Evolutionary conservation across 306 rosid genomes (phyloP).

Genomic region (Cyamopsis tetragonoloba): DNA sequence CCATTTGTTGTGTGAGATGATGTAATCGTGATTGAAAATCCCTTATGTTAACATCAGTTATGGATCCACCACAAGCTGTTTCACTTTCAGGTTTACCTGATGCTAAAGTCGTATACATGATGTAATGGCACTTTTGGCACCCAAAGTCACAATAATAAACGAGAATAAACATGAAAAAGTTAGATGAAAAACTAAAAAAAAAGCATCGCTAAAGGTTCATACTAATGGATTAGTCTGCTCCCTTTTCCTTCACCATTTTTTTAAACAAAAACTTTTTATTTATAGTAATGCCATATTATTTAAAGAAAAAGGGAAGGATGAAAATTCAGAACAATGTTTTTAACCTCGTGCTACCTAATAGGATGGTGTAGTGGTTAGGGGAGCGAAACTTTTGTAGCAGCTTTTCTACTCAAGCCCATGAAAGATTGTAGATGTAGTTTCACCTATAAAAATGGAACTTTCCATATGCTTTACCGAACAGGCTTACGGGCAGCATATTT

Average conservation of each 20-base stretch:
- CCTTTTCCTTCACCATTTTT: too few species aligned
- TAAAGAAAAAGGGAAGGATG: too few species aligned
- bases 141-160: not conserved
- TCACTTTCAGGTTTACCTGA: not conserved
- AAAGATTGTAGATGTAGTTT: too few species aligned
- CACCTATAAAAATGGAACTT: too few species aligned
- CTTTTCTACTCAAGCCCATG: too few species aligned
- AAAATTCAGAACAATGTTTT: too few species aligned
- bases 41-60: conserved; percentile 15
- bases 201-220: not conserved
- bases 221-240: not conserved
- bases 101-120: not conserved
- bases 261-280: not conserved
- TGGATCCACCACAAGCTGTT: conserved; percentile 3
- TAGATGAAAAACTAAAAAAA: not conserved
- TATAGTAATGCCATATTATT: too few species aligned
- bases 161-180: not conserved
- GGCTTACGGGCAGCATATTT: too few species aligned
- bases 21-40: conserved; percentile 3
- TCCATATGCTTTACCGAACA: too few species aligned
- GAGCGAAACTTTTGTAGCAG: too few species aligned
- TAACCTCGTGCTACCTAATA: too few species aligned
- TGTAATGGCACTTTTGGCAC: conserved; percentile 11
- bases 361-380: too few species aligned
- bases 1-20: conserved; percentile 22